Evolutionary conservation across 768 basidiomycete species (phyloP).

Genomic region (Agrocybe pediades): DNA sequence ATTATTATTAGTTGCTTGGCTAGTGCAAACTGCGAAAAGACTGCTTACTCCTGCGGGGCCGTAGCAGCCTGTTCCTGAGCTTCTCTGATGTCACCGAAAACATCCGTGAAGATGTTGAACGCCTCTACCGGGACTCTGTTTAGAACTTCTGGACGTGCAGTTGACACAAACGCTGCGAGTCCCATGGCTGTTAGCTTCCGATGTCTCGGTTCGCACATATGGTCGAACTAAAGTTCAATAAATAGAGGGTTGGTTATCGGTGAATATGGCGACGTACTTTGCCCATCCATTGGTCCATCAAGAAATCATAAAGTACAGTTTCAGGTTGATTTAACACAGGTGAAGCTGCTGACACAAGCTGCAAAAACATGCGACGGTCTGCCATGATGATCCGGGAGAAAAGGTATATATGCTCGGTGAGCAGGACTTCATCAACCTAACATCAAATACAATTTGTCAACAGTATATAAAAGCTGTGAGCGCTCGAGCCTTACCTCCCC

Average conservation of each 20-base stretch:
- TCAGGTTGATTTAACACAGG: slow-evolving; percentile 48
- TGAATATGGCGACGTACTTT: slow-evolving; percentile 50
- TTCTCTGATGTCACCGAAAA: slow-evolving; percentile 86
- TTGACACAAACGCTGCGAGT: slow-evolving; percentile 74
- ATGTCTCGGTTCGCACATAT: slow-evolving; percentile 82
- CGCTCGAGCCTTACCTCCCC: slow-evolving; percentile 61
- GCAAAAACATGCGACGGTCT: slow-evolving; percentile 67
- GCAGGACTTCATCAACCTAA: slow-evolving; percentile 42
- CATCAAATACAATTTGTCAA: neutral
- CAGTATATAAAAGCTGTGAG: neutral
- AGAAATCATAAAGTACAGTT: slow-evolving; percentile 56
- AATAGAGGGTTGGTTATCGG: neutral
- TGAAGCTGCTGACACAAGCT: slow-evolving; percentile 68
- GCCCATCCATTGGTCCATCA: slow-evolving; percentile 84
- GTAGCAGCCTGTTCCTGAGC: slow-evolving; percentile 38
- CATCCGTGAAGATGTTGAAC: slow-evolving; percentile 87
- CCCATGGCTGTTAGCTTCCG: slow-evolving; percentile 87
- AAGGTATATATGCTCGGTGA: slow-evolving; percentile 74
- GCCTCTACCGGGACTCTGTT: slow-evolving; percentile 72
- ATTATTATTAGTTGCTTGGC: neutral
- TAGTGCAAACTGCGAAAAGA: neutral
- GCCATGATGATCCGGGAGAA: slow-evolving; percentile 73
- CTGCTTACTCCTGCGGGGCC: slow-evolving; percentile 29
- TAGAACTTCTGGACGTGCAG: slow-evolving; percentile 73
- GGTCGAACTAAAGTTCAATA: slow-evolving; percentile 68